Percentiles rank a stretch among this genome's conserved stretches.
Evolutionary conservation across 73 alveolate species (phyloP).

Genomic region (Tetrahymena borealis): DNA sequence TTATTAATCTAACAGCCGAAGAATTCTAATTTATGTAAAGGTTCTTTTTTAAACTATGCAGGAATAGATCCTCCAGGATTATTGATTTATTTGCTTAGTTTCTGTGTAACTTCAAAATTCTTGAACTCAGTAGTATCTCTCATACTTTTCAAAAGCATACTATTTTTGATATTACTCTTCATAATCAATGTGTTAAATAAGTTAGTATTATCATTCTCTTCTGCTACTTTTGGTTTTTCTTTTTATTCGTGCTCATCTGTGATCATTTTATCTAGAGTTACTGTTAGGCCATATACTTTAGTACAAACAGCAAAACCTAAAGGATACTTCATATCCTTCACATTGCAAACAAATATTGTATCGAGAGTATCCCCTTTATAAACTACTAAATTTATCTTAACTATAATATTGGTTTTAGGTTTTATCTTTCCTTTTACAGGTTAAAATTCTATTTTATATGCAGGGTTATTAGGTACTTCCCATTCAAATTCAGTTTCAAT

Average conservation of each 20-base stretch:
- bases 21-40: constrained; percentile 34
- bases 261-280: constrained; percentile 33
- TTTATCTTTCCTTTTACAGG: constrained; percentile 52
- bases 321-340: constrained; percentile 49
- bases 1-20: constrained; percentile 53
- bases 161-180: background rate
- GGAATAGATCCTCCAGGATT: background rate
- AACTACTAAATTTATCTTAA: constrained; percentile 33
- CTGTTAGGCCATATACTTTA: constrained; percentile 58
- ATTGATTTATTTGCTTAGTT: constrained; percentile 11
- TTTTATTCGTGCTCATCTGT: constrained; percentile 9
- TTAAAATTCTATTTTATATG: constrained; percentile 32
- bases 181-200: background rate
- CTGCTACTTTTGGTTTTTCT: background rate
- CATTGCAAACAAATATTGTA: constrained; percentile 48
- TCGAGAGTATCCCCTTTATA: constrained; percentile 46
- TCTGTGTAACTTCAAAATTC: background rate
- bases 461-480: background rate
- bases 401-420: constrained; percentile 41
- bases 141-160: constrained; percentile 3
- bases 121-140: background rate
- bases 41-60: constrained; percentile 11
- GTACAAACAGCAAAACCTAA: constrained; percentile 49
- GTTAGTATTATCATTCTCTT: background rate
- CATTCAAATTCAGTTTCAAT: background rate